Evolutionary conservation across 768 basidiomycete species (phyloP).

Genomic region (Strobilomyces dryophilus): DNA sequence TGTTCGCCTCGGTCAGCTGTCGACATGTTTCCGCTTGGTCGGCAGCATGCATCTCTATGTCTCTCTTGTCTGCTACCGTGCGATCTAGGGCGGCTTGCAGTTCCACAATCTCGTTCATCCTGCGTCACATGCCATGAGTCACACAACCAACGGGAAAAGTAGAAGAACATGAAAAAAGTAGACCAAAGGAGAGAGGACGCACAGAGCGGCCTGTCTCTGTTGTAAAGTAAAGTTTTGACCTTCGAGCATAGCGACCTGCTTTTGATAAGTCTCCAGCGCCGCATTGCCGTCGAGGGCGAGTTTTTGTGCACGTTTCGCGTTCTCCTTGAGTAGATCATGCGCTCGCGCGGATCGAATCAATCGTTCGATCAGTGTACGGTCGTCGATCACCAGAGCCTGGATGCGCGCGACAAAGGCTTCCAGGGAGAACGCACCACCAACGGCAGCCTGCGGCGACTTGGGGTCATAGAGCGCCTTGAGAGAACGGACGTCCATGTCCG

Average conservation of each 20-base stretch:
- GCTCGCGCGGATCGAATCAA: slow-evolving; percentile 83
- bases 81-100: slow-evolving; percentile 62
- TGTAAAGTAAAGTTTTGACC: slow-evolving; percentile 59
- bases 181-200: slow-evolving; percentile 26
- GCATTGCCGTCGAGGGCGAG: slow-evolving; percentile 76
- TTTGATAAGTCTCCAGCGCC: slow-evolving; percentile 87
- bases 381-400: slow-evolving; percentile 78
- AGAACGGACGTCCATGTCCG: slow-evolving; percentile 81
- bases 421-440: slow-evolving; percentile 49
- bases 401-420: slow-evolving; percentile 77
- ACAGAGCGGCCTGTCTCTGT: slow-evolving; percentile 56
- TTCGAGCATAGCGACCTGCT: slow-evolving; percentile 77
- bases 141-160: background rate
- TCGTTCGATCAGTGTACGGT: slow-evolving; percentile 78
- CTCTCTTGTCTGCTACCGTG: slow-evolving; percentile 56
- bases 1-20: slow-evolving; percentile 77
- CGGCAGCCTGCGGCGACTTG: slow-evolving; percentile 29
- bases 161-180: background rate
- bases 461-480: slow-evolving; percentile 76
- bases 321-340: slow-evolving; percentile 87
- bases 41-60: slow-evolving; percentile 62
- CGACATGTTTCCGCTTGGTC: slow-evolving; percentile 71
- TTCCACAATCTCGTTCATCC: slow-evolving; percentile 61
- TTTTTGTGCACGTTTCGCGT: slow-evolving; percentile 88
- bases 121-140: slow-evolving; percentile 24